Evolutionary conservation across 2,329 filamentous ascomycete genomes (phyloP).

Genomic region (Colletotrichum salicis): DNA sequence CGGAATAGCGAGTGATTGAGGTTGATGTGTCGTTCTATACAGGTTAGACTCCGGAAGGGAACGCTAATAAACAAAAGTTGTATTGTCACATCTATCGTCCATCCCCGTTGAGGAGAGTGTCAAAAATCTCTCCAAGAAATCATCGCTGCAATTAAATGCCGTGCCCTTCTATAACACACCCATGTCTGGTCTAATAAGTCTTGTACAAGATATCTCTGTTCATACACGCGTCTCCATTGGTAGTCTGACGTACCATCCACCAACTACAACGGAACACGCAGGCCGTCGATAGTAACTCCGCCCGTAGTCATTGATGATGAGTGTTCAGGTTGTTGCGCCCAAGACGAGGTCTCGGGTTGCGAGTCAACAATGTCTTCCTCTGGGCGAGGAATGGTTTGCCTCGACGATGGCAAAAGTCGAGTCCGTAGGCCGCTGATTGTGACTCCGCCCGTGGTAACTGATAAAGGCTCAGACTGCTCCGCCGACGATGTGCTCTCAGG

Average conservation of each 20-base stretch:
- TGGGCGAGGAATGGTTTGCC: neutral
- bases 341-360: neutral
- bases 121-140: neutral
- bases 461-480: too few species aligned
- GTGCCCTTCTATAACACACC: neutral
- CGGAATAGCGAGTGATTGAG: constrained; percentile 1
- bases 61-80: neutral
- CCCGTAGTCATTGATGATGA: neutral
- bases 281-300: neutral
- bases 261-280: too few species aligned
- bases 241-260: neutral
- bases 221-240: neutral
- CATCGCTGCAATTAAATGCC: constrained; percentile 8
- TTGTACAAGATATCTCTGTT: constrained; percentile 9
- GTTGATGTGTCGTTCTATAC: too few species aligned
- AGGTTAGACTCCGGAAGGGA: neutral
- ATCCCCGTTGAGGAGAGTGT: too few species aligned
- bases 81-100: neutral
- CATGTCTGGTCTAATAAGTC: neutral
- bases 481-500: too few species aligned
- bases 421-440: too few species aligned
- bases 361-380: neutral
- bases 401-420: too few species aligned
- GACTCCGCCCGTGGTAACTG: too few species aligned
- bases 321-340: neutral